These are phyloP conservation scores for Penicillium paneum DNA, from an alignment of 2,329 filamentous ascomycete species.

Conservation along the genomic window DNA sequence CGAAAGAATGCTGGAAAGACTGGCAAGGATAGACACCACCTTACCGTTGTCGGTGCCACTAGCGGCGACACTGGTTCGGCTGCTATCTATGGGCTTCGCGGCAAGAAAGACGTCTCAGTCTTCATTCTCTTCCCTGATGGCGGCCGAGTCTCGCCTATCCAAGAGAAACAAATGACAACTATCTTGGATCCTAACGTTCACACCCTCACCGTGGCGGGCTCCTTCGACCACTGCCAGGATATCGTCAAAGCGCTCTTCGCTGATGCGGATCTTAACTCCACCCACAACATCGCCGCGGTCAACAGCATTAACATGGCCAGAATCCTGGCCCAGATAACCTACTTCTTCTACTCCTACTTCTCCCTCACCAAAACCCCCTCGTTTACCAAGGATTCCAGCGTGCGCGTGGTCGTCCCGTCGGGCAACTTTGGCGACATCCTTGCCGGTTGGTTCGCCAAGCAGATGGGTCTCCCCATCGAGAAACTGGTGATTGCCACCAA, in stretches of 20 bases:
- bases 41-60: conserved; percentile 83
- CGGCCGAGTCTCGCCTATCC: conserved; percentile 73
- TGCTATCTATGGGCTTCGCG: conserved; percentile 89
- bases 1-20: conserved; percentile 44
- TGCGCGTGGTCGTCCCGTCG: conserved; percentile 86
- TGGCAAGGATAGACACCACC: conserved; percentile 65
- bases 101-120: conserved; percentile 95
- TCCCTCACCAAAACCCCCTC: conserved; percentile 58
- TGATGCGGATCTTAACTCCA: conserved; percentile 77
- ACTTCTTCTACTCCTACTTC: conserved; percentile 97
- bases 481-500: conserved; percentile 93
- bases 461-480: conserved; percentile 83
- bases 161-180: conserved; percentile 97
- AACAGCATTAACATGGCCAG: conserved; percentile 97
- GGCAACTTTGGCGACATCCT: conserved; percentile 97
- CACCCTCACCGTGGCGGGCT: conserved; percentile 83
- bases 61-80: conserved; percentile 87
- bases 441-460: conserved; percentile 79
- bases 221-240: conserved; percentile 96
- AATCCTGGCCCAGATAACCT: conserved; percentile 93
- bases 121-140: conserved; percentile 94
- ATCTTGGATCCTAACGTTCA: conserved; percentile 83
- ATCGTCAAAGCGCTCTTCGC: conserved; percentile 91
- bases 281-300: conserved; percentile 81
- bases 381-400: conserved; percentile 56